phyloP scores from a whole-genome alignment of 2,329 filamentous ascomycete species.

The Gremmenia infestans region DNA sequence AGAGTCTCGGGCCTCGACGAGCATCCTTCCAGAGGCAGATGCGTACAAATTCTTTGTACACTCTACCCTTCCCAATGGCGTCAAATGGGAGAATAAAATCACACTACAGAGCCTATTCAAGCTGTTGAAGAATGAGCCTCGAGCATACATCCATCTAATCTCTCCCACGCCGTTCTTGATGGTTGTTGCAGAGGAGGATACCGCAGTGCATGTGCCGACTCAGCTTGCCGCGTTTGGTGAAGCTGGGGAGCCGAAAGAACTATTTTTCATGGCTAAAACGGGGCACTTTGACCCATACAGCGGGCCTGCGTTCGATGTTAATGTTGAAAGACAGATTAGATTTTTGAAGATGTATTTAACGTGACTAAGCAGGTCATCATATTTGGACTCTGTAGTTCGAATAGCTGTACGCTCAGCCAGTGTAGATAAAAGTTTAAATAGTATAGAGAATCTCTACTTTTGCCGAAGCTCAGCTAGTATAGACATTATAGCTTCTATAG shows the following conservation, averaged over 20 bases:
- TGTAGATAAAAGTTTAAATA: no score
- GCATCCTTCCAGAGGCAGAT: background rate
- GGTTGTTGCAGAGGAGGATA: constrained; percentile 32
- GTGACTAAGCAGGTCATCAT: no score
- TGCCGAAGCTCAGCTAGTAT: no score
- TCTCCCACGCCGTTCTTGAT: constrained; percentile 36
- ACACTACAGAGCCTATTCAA: constrained; percentile 30
- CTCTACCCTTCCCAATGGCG: background rate
- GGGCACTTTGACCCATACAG: constrained; percentile 37
- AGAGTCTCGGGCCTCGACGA: background rate
- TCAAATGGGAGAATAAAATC: constrained; percentile 34
- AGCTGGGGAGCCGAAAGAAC: constrained; percentile 36
- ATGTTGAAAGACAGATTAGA: constrained; percentile 30
- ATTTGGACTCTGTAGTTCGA: no score
- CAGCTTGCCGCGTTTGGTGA: constrained; percentile 32
- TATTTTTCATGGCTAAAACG: constrained; percentile 30
- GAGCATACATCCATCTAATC: constrained; percentile 32
- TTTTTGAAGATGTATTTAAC: constrained; percentile 23
- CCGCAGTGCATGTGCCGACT: constrained; percentile 28
- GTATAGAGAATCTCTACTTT: no score
- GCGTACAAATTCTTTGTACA: background rate
- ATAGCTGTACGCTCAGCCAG: no score
- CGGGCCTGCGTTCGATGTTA: constrained; percentile 25
- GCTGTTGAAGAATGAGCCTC: constrained; percentile 21
- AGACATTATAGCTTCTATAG: no score